phyloP scores from a whole-genome alignment of 2,329 filamentous ascomycete species.

The Phialocephala subalpina region DNA sequence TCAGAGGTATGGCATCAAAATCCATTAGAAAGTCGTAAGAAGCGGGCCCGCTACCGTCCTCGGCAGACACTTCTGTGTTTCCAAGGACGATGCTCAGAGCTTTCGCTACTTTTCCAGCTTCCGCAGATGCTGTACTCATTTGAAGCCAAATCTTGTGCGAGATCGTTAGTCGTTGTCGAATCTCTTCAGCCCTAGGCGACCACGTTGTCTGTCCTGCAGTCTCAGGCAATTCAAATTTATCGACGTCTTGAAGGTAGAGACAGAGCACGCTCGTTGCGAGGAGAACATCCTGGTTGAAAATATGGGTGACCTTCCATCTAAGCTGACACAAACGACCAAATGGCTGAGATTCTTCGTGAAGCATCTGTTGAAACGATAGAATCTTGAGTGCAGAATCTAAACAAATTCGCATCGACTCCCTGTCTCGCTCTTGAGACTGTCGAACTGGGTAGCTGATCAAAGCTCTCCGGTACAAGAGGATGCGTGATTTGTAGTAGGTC shows the following conservation, averaged over 20 bases:
- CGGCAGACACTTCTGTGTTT: conserved; percentile 37
- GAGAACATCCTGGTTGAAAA: conserved; percentile 42
- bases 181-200: conserved; percentile 38
- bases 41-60: conserved; percentile 34
- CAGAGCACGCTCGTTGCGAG: conserved; percentile 41
- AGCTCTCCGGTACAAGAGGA: conserved; percentile 40
- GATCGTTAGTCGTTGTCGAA: conserved; percentile 39
- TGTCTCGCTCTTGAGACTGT: conserved; percentile 38
- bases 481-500: conserved; percentile 41
- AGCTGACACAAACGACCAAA: conserved; percentile 40
- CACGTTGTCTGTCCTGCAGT: conserved; percentile 36
- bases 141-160: conserved; percentile 42
- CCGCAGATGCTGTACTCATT: conserved; percentile 39
- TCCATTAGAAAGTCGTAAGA: conserved; percentile 40
- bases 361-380: conserved; percentile 40
- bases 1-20: conserved; percentile 39
- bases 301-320: conserved; percentile 40
- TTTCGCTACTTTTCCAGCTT: conserved; percentile 43
- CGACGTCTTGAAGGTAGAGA: conserved; percentile 41
- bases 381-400: conserved; percentile 41
- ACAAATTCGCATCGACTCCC: conserved; percentile 38
- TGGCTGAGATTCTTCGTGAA: conserved; percentile 42
- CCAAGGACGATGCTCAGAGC: conserved; percentile 42
- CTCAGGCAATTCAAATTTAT: conserved; percentile 38
- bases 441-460: conserved; percentile 36